Percentiles rank a stretch among this genome's conserved stretches.
phyloP scores from a whole-genome alignment of 805 yeast genomes.

The Myxozyma vanderwaltii region DNA sequence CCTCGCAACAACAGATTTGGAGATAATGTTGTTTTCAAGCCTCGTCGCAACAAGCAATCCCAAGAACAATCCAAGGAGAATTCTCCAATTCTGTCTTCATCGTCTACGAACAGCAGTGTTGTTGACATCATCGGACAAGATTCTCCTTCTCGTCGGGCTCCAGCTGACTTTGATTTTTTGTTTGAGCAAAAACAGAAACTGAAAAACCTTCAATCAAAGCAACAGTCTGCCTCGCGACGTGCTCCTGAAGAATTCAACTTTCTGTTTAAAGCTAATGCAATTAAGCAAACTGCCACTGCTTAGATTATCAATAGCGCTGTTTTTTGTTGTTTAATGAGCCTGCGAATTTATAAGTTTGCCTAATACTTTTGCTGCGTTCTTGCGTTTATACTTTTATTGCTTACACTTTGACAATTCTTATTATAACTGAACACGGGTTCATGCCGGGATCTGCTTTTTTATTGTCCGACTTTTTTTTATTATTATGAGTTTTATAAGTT shows the following conservation, averaged over 20 bases:
- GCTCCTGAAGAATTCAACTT: constrained; percentile 20
- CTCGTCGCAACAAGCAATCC: constrained; percentile 19
- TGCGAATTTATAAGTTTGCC: not conserved
- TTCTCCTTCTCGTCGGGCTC: constrained; percentile 14
- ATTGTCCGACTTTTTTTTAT: not conserved
- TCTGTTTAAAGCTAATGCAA: constrained; percentile 7
- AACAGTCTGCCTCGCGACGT: not conserved
- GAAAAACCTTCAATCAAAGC: not conserved
- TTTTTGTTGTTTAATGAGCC: not conserved
- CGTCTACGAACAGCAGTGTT: not conserved
- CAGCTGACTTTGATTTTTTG: constrained; percentile 22
- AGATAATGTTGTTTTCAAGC: constrained; percentile 26
- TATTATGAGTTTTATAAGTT: no score
- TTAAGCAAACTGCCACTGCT: constrained; percentile 1
- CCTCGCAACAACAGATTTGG: constrained; percentile 18
- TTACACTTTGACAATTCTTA: no score
- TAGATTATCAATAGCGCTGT: not conserved
- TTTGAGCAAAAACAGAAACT: constrained; percentile 3
- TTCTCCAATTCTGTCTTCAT: not conserved
- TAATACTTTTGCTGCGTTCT: no score
- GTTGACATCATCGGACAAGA: not conserved
- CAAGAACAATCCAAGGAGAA: constrained; percentile 1
- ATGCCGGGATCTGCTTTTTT: no score
- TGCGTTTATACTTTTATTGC: no score
- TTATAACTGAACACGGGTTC: no score